Percentiles rank a stretch among this genome's conserved stretches.
These are phyloP conservation scores for Crucibulum laeve DNA, from an alignment of 768 basidiomycete species.

Conservation along the genomic window DNA sequence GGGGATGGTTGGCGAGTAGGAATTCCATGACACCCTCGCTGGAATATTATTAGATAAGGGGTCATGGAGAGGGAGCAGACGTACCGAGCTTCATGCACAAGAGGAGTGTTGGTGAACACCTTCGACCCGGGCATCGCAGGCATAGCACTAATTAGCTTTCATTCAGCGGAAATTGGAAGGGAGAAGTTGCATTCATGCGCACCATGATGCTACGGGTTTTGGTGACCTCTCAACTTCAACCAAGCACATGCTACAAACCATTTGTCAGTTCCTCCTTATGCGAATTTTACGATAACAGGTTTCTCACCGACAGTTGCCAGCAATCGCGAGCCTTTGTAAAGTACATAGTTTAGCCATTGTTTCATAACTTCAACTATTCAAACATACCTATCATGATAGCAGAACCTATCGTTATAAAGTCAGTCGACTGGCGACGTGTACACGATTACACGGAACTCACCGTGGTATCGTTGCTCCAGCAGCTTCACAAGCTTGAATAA, in stretches of 20 bases:
- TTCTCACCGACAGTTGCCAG: constrained; percentile 91
- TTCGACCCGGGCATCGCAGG: constrained; percentile 94
- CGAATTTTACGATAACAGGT: neutral
- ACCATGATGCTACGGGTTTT: constrained; percentile 95
- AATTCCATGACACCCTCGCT: constrained; percentile 99
- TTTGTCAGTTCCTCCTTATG: neutral
- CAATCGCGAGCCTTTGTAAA: constrained; percentile 75
- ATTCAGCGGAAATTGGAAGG: constrained; percentile 2
- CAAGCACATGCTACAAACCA: constrained; percentile 79
- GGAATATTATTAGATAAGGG: constrained; percentile 9
- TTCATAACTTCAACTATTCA: neutral
- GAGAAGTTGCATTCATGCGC: constrained; percentile 8
- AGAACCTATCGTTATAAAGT: constrained; percentile 50
- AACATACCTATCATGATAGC: constrained; percentile 77
- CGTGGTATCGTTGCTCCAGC: constrained; percentile 79
- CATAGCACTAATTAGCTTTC: constrained; percentile 68
- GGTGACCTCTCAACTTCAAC: constrained; percentile 96
- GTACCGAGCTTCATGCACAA: constrained; percentile 84
- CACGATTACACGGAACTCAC: constrained; percentile 31
- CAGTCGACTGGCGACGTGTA: constrained; percentile 12
- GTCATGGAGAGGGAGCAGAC: constrained; percentile 1
- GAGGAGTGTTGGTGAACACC: constrained; percentile 89
- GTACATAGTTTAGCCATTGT: constrained; percentile 3
- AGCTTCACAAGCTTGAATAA: constrained; percentile 95
- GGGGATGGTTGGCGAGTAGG: constrained; percentile 92